phyloP scores from a whole-genome alignment of 106 monocot genomes.

The Ottelia alismoides region DNA sequence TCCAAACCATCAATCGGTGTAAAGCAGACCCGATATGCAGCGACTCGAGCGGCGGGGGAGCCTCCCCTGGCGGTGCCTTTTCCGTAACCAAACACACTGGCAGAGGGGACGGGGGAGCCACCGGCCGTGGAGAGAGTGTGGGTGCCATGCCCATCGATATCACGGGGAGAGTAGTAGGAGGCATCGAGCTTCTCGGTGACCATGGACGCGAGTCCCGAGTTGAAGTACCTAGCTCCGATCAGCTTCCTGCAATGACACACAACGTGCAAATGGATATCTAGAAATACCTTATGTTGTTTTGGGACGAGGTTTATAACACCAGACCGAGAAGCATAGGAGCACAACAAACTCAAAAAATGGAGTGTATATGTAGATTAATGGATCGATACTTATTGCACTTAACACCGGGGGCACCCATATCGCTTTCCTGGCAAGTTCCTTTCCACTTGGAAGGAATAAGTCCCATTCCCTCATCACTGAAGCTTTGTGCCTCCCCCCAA shows the following conservation, averaged over 20 bases:
- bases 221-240: constrained; percentile 50
- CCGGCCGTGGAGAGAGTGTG: constrained; percentile 74
- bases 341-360: too few species aligned
- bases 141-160: constrained; percentile 58
- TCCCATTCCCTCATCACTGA: too few species aligned
- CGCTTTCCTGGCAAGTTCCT: too few species aligned
- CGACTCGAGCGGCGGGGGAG: constrained; percentile 39
- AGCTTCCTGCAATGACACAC: constrained; percentile 30
- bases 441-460: too few species aligned
- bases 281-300: neutral
- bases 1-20: constrained; percentile 12
- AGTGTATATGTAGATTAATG: too few species aligned
- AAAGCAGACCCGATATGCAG: constrained; percentile 62
- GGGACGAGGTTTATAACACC: too few species aligned
- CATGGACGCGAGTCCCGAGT: constrained; percentile 19
- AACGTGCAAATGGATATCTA: neutral
- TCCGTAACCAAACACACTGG: constrained; percentile 35
- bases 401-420: too few species aligned
- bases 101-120: constrained; percentile 33
- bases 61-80: constrained; percentile 62
- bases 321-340: too few species aligned
- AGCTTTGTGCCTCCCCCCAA: too few species aligned
- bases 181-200: neutral
- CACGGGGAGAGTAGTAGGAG: constrained; percentile 15
- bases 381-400: too few species aligned